phyloP scores from a whole-genome alignment of 352 stramenopile species.

The Phytophthora pistaciae region DNA sequence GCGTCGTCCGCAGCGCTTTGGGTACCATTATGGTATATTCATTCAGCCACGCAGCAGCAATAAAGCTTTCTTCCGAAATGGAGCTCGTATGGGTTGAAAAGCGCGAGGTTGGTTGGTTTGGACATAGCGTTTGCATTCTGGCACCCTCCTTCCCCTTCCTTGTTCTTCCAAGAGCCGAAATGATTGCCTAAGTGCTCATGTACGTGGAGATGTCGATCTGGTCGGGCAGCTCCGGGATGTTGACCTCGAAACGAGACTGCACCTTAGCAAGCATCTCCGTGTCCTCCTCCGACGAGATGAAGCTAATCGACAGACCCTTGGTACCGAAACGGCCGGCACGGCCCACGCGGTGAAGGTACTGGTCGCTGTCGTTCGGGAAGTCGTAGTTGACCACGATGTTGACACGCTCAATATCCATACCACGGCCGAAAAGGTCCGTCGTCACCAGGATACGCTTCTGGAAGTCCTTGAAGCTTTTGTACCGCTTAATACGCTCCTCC shows the following conservation, averaged over 20 bases:
- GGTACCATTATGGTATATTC: no score
- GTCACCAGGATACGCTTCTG: constrained; percentile 99
- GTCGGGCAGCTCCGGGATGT: constrained; percentile 99
- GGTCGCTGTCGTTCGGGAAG: constrained; percentile 98
- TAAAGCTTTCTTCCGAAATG: constrained; percentile 41
- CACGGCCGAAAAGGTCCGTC: constrained; percentile 99
- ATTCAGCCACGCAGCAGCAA: constrained; percentile 45
- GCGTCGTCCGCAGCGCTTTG: constrained; percentile 42
- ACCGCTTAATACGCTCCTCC: constrained; percentile 98
- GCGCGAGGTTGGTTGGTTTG: constrained; percentile 40
- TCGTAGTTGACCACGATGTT: constrained; percentile 99
- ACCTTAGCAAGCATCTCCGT: constrained; percentile 98
- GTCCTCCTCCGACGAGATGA: constrained; percentile 98
- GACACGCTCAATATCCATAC: constrained; percentile 99
- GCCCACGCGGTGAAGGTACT: constrained; percentile 99
- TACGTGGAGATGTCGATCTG: constrained; percentile 99
- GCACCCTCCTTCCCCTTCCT: constrained; percentile 16
- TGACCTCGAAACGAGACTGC: constrained; percentile 99
- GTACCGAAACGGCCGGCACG: constrained; percentile 99
- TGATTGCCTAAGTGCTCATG: constrained; percentile 89
- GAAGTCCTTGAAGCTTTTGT: constrained; percentile 99
- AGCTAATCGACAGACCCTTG: constrained; percentile 99
- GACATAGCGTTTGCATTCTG: constrained; percentile 29
- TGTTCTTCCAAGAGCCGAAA: constrained; percentile 24
- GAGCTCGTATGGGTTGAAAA: constrained; percentile 39